A percentile compares a stretch with the other conserved stretches of the same genome.
phyloP scores from a whole-genome alignment of 495 filamentous ascomycete genomes.

The Stereocaulon alpinum region DNA sequence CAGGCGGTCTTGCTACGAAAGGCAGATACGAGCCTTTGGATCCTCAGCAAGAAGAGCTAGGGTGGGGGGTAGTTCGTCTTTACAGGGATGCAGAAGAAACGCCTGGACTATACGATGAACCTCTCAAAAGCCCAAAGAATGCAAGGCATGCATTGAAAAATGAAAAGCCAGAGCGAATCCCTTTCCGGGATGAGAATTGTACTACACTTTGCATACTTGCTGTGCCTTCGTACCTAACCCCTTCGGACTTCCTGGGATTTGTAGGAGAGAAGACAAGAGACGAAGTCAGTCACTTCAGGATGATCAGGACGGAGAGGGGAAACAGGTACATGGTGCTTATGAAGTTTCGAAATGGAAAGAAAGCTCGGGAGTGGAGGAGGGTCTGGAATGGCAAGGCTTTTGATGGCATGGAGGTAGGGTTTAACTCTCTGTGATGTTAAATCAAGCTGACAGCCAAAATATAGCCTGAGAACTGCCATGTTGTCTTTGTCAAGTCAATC shows the following conservation, averaged over 20 bases:
- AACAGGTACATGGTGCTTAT: constrained; percentile 96
- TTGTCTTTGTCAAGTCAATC: constrained; percentile 90
- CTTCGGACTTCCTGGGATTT: constrained; percentile 85
- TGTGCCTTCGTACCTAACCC: constrained; percentile 85
- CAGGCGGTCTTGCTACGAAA: constrained; percentile 56
- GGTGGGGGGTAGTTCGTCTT: constrained; percentile 89
- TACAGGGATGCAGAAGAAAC: constrained; percentile 80
- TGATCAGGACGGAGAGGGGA: constrained; percentile 79
- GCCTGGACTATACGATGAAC: constrained; percentile 35
- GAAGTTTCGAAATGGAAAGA: constrained; percentile 73
- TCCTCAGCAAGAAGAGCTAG: constrained; percentile 66
- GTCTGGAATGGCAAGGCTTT: constrained; percentile 94
- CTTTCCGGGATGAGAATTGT: constrained; percentile 50
- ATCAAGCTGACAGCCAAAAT: constrained; percentile 19
- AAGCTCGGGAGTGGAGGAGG: constrained; percentile 68
- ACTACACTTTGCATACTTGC: constrained; percentile 92
- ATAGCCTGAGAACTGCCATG: constrained; percentile 91
- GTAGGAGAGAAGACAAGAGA: constrained; percentile 82
- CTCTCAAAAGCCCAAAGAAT: constrained; percentile 14
- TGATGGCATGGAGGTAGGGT: constrained; percentile 79
- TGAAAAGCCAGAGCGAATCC: constrained; percentile 14
- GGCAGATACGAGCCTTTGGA: constrained; percentile 68
- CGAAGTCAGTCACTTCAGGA: constrained; percentile 85
- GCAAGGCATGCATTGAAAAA: constrained; percentile 9
- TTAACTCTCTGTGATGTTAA: not conserved